phyloP scores from a whole-genome alignment of 2,329 filamentous ascomycete genomes.

The Xylaria sp. region DNA sequence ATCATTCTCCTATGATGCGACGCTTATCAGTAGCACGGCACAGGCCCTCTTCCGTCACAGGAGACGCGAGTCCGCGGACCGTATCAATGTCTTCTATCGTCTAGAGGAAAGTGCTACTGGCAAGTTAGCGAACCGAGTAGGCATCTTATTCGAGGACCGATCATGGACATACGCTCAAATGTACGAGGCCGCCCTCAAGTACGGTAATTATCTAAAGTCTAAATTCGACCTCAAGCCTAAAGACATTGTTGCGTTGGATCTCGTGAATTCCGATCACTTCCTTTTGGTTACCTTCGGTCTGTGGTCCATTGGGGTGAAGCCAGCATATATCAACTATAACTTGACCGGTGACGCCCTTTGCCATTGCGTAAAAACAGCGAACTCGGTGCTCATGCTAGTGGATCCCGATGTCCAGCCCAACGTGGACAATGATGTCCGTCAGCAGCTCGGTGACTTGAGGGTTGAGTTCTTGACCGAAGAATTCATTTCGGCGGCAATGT shows the following conservation, averaged over 20 bases:
- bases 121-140: conserved; percentile 56
- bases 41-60: conserved; percentile 51
- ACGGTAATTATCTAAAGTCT: conserved; percentile 76
- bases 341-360: conserved; percentile 71
- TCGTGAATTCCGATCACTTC: conserved; percentile 81
- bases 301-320: conserved; percentile 82
- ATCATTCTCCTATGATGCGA: conserved; percentile 68
- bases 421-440: conserved; percentile 62
- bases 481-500: conserved; percentile 59
- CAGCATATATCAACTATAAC: conserved; percentile 90
- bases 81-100: conserved; percentile 74
- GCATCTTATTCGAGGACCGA: conserved; percentile 71
- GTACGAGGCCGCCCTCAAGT: conserved; percentile 73
- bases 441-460: conserved; percentile 55
- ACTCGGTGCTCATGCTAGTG: conserved; percentile 69
- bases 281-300: conserved; percentile 77
- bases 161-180: conserved; percentile 76
- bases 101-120: conserved; percentile 70
- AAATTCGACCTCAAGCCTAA: conserved; percentile 67
- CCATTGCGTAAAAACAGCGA: conserved; percentile 75
- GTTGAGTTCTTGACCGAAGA: conserved; percentile 67
- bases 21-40: conserved; percentile 61
- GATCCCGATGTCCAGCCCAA: conserved; percentile 65
- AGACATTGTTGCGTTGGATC: conserved; percentile 81
- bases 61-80: conserved; percentile 60